Conservation (phyloP, 116 monocot species). For the Phalaenopsis hybrid region DNA sequence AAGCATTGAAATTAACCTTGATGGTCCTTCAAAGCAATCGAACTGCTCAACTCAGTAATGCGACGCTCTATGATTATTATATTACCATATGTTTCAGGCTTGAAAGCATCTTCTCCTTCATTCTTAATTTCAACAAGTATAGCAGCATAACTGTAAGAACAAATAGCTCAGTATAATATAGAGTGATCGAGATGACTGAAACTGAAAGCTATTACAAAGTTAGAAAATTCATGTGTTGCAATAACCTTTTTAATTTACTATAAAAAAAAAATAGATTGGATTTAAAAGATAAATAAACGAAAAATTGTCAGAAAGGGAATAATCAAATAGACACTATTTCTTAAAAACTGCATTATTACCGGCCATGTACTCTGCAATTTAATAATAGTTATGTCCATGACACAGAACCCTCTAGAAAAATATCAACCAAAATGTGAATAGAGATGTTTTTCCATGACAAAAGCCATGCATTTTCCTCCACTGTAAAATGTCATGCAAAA, state of each 20-base stretch:
- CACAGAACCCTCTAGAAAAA: too few species aligned
- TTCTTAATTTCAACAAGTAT: conserved; percentile 79
- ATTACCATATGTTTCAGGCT: conserved; percentile 69
- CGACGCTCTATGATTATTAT: conserved; percentile 67
- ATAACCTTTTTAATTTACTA: too few species aligned
- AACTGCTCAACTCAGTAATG: conserved; percentile 62
- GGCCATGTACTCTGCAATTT: neutral
- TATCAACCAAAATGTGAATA: too few species aligned
- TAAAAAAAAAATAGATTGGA: neutral
- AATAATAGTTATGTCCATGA: too few species aligned
- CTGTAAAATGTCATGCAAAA: too few species aligned
- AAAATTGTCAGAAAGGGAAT: too few species aligned
- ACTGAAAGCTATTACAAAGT: neutral
- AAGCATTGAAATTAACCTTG: conserved; percentile 37
- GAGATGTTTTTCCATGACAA: too few species aligned
- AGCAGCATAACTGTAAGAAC: conserved; percentile 62
- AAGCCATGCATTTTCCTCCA: too few species aligned
- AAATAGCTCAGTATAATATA: neutral
- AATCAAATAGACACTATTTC: too few species aligned
- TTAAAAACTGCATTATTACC: conserved; percentile 20
- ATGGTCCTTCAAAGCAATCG: conserved; percentile 61
- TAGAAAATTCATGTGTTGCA: too few species aligned
- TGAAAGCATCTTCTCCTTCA: conserved; percentile 83
- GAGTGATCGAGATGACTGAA: neutral
- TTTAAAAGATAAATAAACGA: too few species aligned